Evolutionary conservation across 805 yeast species (phyloP).

Genomic region (Metschnikowia corniflorae): DNA sequence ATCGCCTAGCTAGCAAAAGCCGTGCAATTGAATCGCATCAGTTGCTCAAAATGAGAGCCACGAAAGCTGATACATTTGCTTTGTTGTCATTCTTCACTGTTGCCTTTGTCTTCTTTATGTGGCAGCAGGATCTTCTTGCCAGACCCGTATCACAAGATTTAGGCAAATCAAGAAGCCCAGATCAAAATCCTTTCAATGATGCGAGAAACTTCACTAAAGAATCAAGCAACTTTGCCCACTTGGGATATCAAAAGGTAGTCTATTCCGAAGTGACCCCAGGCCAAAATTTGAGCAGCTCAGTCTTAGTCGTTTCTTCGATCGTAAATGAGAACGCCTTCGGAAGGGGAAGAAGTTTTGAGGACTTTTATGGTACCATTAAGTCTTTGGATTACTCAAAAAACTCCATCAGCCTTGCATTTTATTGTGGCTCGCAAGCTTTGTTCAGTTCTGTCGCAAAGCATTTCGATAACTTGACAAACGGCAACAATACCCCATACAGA

Average conservation of each 20-base stretch:
- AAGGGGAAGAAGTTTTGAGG: constrained; percentile 25
- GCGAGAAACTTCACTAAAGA: not conserved
- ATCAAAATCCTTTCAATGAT: no score
- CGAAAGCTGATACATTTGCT: no score
- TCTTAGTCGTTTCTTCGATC: constrained; percentile 24
- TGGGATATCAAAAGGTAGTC: constrained; percentile 4
- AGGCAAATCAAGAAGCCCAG: no score
- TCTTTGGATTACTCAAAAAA: constrained; percentile 23
- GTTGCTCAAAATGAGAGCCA: no score
- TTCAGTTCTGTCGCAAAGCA: constrained; percentile 19
- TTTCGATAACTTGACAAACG: constrained; percentile 13
- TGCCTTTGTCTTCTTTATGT: no score
- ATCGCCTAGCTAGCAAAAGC: no score
- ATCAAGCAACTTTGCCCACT: not conserved
- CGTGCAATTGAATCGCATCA: no score
- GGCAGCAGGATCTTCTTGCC: no score
- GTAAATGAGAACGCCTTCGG: constrained; percentile 37
- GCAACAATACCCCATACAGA: constrained; percentile 4
- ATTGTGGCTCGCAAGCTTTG: constrained; percentile 29
- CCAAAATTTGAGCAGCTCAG: constrained; percentile 2
- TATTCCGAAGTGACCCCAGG: not conserved
- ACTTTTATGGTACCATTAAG: constrained; percentile 29
- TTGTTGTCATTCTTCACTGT: no score
- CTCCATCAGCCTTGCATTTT: constrained; percentile 25
- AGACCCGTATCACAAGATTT: no score